Evolutionary conservation across 1,284 basidiomycete species (phyloP).

Genomic region (Cutaneotrichosporon cutaneum): DNA sequence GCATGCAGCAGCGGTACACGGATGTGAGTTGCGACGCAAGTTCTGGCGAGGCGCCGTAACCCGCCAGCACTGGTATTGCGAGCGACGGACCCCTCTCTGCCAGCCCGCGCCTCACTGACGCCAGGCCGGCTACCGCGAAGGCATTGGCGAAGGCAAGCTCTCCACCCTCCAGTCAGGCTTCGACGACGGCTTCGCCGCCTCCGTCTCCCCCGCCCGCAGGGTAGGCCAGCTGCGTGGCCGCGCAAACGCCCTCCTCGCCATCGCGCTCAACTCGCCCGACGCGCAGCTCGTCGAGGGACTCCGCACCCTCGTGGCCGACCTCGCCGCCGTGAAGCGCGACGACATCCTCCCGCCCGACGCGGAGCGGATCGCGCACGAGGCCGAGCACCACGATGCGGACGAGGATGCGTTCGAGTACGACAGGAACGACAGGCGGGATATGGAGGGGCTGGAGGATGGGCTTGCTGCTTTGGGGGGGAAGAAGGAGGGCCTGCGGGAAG

Average conservation of each 20-base stretch:
- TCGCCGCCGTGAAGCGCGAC: constrained; percentile 35
- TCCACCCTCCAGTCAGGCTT: constrained; percentile 57
- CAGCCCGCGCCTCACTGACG: background rate
- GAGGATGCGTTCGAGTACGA: constrained; percentile 66
- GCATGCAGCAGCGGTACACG: constrained; percentile 44
- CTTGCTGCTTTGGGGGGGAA: constrained; percentile 44
- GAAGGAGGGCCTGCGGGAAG: constrained; percentile 39
- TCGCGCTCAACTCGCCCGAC: constrained; percentile 28
- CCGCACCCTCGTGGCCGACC: constrained; percentile 58
- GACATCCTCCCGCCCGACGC: constrained; percentile 45
- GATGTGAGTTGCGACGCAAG: constrained; percentile 49
- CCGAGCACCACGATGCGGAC: constrained; percentile 39
- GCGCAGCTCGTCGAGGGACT: constrained; percentile 66
- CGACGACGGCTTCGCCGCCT: constrained; percentile 55
- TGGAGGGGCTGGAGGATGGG: constrained; percentile 55
- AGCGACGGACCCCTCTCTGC: background rate
- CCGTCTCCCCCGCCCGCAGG: constrained; percentile 52
- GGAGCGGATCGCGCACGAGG: constrained; percentile 48
- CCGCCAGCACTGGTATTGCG: too few relatives aligned
- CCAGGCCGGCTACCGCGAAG: constrained; percentile 60
- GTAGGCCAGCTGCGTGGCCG: constrained; percentile 55
- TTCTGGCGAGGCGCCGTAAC: too few relatives aligned
- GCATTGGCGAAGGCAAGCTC: constrained; percentile 59
- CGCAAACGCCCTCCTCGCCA: constrained; percentile 48
- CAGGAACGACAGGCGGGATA: constrained; percentile 56